Conservation (phyloP, 2,329 filamentous ascomycete genomes). For the Phoma sp. region DNA sequence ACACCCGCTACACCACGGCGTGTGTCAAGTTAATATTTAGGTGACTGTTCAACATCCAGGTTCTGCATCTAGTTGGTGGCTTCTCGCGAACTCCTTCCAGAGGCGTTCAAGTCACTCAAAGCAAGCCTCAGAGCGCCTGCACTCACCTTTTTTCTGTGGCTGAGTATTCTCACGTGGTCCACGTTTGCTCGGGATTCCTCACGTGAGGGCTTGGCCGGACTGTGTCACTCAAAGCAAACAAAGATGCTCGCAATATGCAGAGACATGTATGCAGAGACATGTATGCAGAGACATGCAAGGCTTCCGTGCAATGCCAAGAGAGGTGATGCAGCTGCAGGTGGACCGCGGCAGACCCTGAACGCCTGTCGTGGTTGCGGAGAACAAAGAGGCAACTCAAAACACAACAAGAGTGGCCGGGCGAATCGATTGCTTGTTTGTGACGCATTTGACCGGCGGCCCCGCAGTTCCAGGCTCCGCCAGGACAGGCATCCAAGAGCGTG, state of each 20-base stretch:
- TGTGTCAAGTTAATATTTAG: not conserved
- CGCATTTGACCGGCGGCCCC: constrained; percentile 19
- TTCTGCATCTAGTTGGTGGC: no score
- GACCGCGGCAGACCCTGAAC: constrained; percentile 1
- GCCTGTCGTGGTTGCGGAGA: constrained; percentile 3
- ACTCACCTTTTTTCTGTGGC: not conserved
- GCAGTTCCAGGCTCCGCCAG: constrained; percentile 9
- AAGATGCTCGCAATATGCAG: not conserved
- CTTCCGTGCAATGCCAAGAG: not conserved
- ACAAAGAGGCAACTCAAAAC: constrained; percentile 6
- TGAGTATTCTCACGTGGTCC: not conserved
- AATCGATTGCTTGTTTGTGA: constrained; percentile 13
- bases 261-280: no score
- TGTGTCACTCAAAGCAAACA: not conserved
- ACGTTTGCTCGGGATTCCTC: not conserved
- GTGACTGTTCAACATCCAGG: not conserved
- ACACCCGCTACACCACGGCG: not conserved
- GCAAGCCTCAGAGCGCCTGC: not conserved
- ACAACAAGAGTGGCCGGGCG: constrained; percentile 7
- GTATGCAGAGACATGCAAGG: not conserved
- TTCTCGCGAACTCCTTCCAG: no score
- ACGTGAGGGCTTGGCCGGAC: not conserved
- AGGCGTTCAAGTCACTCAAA: no score
- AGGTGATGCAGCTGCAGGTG: constrained; percentile 9
- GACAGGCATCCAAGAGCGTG: not conserved